Conservation (phyloP, 2,329 filamentous ascomycete species). For the Diaporthe velutina region DNA sequence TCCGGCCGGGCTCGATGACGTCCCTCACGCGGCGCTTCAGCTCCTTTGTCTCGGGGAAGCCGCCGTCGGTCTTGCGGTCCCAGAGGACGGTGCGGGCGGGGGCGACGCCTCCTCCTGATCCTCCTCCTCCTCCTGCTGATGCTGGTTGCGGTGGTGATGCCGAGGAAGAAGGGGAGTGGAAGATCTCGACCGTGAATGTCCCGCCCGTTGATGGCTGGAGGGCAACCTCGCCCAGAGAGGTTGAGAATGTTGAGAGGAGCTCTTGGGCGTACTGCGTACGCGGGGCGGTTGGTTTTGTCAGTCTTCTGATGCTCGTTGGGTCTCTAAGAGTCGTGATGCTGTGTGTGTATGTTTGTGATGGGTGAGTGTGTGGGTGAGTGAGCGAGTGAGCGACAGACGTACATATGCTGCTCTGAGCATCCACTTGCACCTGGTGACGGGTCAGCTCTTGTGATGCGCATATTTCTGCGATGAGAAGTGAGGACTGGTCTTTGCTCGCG, state of each 20-base stretch:
- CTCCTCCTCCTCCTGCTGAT: not conserved
- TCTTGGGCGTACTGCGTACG: conserved; percentile 87
- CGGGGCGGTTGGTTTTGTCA: not conserved
- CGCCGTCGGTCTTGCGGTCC: conserved; percentile 88
- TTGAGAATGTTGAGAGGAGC: conserved; percentile 91
- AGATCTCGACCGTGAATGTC: conserved; percentile 81
- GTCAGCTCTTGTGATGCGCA: not conserved
- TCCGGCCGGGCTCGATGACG: conserved; percentile 80
- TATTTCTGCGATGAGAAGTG: not conserved
- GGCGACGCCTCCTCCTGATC: not conserved
- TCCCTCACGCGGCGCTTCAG: conserved; percentile 88
- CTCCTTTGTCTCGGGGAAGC: conserved; percentile 95
- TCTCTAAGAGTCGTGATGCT: not conserved
- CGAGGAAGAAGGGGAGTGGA: conserved; percentile 47
- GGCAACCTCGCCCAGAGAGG: conserved; percentile 86
- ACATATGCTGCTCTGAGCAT: conserved; percentile 89
- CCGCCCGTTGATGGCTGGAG: conserved; percentile 89
- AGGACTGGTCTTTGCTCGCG: too few species aligned
- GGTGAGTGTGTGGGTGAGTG: not conserved
- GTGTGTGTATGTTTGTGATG: not conserved
- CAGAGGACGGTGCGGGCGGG: conserved; percentile 74
- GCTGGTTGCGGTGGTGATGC: conserved; percentile 38
- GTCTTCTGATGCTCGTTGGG: too few species aligned
- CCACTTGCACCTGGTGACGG: conserved; percentile 80
- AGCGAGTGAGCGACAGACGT: conserved; percentile 49